phyloP scores from a whole-genome alignment of 1,284 basidiomycete species.

The Cryptococcus maquisensis region DNA sequence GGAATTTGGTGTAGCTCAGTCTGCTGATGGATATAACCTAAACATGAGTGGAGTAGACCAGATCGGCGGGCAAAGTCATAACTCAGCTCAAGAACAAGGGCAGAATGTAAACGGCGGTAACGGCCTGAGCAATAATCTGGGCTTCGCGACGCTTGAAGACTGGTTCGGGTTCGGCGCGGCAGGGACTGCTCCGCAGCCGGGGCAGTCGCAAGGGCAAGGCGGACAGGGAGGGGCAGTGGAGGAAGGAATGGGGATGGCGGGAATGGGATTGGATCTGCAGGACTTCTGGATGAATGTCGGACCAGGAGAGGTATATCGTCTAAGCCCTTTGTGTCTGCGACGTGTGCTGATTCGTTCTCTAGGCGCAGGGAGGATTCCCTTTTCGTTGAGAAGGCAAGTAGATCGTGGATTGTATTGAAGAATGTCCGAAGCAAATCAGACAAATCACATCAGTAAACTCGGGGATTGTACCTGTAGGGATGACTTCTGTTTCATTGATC shows the following conservation, averaged over 20 bases:
- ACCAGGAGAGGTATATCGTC: slow-evolving; percentile 30
- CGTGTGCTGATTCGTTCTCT: neutral
- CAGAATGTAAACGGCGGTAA: neutral
- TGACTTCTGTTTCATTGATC: too few species aligned
- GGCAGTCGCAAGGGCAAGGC: slow-evolving; percentile 5
- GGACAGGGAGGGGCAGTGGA: slow-evolving; percentile 15
- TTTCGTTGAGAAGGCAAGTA: slow-evolving; percentile 19
- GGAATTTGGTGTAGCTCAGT: slow-evolving; percentile 12
- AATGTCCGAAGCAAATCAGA: too few species aligned
- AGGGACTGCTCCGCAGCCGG: neutral
- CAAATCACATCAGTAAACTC: too few species aligned
- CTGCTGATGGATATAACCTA: slow-evolving; percentile 7
- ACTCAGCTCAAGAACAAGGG: neutral
- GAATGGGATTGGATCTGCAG: slow-evolving; percentile 30
- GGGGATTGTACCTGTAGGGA: too few species aligned
- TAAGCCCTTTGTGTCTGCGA: neutral
- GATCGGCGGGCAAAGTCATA: neutral
- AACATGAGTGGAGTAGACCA: neutral
- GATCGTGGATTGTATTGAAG: too few species aligned
- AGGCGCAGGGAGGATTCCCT: slow-evolving; percentile 41
- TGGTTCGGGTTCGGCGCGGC: slow-evolving; percentile 28
- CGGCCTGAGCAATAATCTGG: slow-evolving; percentile 20
- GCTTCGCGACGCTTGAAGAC: slow-evolving; percentile 38
- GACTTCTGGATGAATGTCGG: slow-evolving; percentile 42
- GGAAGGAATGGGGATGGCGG: slow-evolving; percentile 9